Conservation (phyloP, 2,329 filamentous ascomycete species). For the Ascosphaera aggregata region DNA sequence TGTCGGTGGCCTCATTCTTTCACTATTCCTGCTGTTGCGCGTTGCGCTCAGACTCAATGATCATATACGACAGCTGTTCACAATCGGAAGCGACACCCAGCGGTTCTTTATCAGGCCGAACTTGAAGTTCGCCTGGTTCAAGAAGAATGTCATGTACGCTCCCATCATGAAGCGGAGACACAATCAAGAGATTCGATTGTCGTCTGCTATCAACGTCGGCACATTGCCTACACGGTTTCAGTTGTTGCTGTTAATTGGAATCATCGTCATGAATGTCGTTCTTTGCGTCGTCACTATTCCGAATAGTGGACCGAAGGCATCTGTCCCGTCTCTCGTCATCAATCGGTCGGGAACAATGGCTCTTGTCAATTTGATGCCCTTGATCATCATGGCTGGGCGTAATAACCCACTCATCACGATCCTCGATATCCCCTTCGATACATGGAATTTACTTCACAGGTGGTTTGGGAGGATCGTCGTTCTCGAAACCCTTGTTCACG, state of each 20-base stretch:
- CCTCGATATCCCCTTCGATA: slow-evolving; percentile 15
- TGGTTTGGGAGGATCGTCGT: slow-evolving; percentile 54
- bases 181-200: slow-evolving; percentile 22
- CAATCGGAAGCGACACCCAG: slow-evolving; percentile 57
- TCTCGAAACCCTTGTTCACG: slow-evolving; percentile 45
- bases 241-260: slow-evolving; percentile 16
- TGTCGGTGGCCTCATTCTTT: slow-evolving; percentile 39
- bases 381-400: slow-evolving; percentile 15
- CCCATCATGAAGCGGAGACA: slow-evolving; percentile 21
- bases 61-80: slow-evolving; percentile 50
- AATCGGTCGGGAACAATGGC: slow-evolving; percentile 19
- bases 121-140: slow-evolving; percentile 37
- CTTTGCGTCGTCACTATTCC: slow-evolving; percentile 26
- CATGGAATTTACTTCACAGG: slow-evolving; percentile 38
- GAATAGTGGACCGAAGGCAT: slow-evolving; percentile 13
- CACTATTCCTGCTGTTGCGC: slow-evolving; percentile 43
- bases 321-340: slow-evolving; percentile 17
- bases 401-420: slow-evolving; percentile 17
- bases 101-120: slow-evolving; percentile 46
- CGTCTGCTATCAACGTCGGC: slow-evolving; percentile 21
- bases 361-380: slow-evolving; percentile 16
- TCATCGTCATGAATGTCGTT: slow-evolving; percentile 22
- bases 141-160: slow-evolving; percentile 37
- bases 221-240: slow-evolving; percentile 24
- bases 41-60: slow-evolving; percentile 34